These are phyloP conservation scores for Aspergillus eucalypticola DNA, from an alignment of 2,329 filamentous ascomycete genomes.

Conservation along the genomic window DNA sequence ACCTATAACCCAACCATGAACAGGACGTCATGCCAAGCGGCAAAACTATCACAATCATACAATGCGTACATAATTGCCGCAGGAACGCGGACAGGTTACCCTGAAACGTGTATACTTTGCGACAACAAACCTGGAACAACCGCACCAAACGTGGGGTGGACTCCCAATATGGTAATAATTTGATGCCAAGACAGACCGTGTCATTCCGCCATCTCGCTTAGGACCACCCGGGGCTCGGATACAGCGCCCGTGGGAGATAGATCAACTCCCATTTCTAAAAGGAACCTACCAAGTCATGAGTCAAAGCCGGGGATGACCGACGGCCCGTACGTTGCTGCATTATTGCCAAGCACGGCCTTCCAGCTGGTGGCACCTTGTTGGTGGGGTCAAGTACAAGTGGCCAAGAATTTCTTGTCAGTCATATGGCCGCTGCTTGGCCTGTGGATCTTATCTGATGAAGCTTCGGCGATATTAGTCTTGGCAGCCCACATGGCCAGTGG, in stretches of 20 bases:
- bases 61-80: background rate
- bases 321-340: background rate
- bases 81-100: background rate
- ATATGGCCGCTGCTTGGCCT: background rate
- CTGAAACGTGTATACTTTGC: background rate
- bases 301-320: background rate
- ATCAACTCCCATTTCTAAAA: background rate
- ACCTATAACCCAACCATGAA: background rate
- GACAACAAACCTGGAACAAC: background rate
- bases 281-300: too few relatives aligned
- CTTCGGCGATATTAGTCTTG: background rate
- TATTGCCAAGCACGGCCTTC: background rate
- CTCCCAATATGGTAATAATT: slow-evolving; percentile 54
- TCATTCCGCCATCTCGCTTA: slow-evolving; percentile 66
- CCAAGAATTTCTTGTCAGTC: background rate
- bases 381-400: background rate
- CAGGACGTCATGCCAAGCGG: background rate
- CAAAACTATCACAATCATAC: background rate
- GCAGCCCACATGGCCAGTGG: background rate
- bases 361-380: background rate
- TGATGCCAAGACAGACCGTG: slow-evolving; percentile 54
- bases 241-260: background rate
- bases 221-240: background rate
- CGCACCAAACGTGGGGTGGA: slow-evolving; percentile 38
- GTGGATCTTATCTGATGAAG: background rate